These are phyloP conservation scores for Colletotrichum theobromicola DNA, from an alignment of 2,329 filamentous ascomycete species.

Conservation along the genomic window DNA sequence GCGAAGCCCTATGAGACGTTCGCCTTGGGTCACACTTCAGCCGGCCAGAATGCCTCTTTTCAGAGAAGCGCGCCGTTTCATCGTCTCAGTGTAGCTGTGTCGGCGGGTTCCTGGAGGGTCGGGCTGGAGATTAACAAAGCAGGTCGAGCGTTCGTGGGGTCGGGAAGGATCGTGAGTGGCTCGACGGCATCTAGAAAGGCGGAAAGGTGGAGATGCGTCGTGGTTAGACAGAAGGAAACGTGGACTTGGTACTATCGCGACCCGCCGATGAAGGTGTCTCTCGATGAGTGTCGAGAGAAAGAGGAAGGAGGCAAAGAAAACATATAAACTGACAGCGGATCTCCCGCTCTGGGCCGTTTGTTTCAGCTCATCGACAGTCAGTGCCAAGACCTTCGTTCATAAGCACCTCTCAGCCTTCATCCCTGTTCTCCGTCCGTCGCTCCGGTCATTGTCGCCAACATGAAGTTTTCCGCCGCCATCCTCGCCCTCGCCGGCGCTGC, in stretches of 20 bases:
- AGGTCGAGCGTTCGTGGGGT: conserved; percentile 15
- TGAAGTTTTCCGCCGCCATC: conserved; percentile 22
- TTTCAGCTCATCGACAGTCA: not conserved
- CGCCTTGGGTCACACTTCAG: conserved; percentile 2
- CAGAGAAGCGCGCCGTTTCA: conserved; percentile 11
- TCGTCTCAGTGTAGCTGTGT: not conserved
- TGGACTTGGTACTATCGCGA: not conserved
- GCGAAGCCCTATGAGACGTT: not conserved
- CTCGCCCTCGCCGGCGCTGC: conserved; percentile 24
- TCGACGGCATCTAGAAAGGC: not conserved
- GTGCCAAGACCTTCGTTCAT: conserved; percentile 12
- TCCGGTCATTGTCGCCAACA: not conserved
- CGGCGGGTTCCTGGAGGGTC: conserved; percentile 17
- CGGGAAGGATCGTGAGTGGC: conserved; percentile 9
- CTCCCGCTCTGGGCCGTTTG: not conserved
- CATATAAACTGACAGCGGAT: conserved; percentile 17
- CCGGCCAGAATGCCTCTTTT: conserved; percentile 2
- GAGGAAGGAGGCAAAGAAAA: not conserved
- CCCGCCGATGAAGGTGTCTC: not conserved
- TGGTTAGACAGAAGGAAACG: not conserved
- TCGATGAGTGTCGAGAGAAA: not conserved
- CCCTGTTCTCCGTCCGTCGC: not conserved
- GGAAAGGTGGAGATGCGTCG: not conserved
- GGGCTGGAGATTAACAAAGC: conserved; percentile 9
- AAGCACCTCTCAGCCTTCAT: not conserved